These are phyloP conservation scores for Pelargonium australe DNA, from an alignment of 441 rosid species.

Conservation along the genomic window DNA sequence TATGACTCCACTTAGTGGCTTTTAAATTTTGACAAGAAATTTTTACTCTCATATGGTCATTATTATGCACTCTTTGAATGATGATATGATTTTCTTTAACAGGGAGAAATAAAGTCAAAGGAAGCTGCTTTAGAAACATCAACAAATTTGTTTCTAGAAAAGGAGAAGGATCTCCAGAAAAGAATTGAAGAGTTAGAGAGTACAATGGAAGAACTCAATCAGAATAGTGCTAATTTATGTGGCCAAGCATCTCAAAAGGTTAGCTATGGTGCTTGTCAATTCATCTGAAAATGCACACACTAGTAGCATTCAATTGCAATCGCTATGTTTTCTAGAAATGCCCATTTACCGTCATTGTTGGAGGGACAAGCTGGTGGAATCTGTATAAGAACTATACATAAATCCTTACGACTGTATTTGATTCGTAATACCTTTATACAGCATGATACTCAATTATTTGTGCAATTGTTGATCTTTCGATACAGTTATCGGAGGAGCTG, in stretches of 20 bases:
- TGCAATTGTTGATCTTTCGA: background rate
- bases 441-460: background rate
- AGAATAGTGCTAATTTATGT: constrained; percentile 7
- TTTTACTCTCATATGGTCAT: background rate
- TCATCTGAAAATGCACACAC: background rate
- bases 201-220: constrained; percentile 43
- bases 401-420: background rate
- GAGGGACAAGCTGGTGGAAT: too few relatives aligned
- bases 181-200: constrained; percentile 54
- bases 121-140: constrained; percentile 55
- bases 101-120: constrained; percentile 59
- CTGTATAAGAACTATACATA: too few relatives aligned
- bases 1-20: background rate
- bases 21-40: background rate
- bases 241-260: background rate
- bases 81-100: constrained; percentile 18
- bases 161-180: constrained; percentile 48
- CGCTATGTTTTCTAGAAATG: background rate
- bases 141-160: constrained; percentile 39
- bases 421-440: background rate
- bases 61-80: too few relatives aligned
- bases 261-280: background rate
- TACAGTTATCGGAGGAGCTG: background rate
- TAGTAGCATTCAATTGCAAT: background rate
- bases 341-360: background rate